These are phyloP conservation scores for Kwoniella dejecticola DNA, from an alignment of 768 basidiomycete species.

Conservation along the genomic window DNA sequence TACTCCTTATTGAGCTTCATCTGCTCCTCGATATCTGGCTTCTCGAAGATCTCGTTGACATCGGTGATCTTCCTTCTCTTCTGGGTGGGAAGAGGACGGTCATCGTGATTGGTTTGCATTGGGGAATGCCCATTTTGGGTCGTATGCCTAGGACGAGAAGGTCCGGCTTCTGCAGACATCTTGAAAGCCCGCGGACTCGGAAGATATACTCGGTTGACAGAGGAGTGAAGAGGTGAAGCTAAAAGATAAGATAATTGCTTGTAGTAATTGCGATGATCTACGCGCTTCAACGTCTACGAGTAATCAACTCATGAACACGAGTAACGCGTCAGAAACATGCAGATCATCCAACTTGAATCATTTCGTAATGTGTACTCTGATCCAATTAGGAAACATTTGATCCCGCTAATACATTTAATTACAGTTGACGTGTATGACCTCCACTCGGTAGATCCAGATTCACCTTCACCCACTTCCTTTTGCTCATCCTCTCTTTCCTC, in stretches of 20 bases:
- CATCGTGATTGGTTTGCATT: neutral
- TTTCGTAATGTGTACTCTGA: too few relatives aligned
- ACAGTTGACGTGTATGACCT: constrained; percentile 13
- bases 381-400: neutral
- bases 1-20: constrained; percentile 27
- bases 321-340: too few relatives aligned
- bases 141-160: constrained; percentile 3
- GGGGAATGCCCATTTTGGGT: neutral
- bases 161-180: constrained; percentile 19
- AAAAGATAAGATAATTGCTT: too few relatives aligned
- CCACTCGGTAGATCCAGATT: constrained; percentile 8
- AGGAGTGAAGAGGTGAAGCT: too few relatives aligned
- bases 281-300: too few relatives aligned
- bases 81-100: neutral
- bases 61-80: constrained; percentile 24
- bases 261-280: too few relatives aligned
- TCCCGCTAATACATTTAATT: constrained; percentile 1
- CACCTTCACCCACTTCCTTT: neutral
- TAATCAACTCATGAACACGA: too few relatives aligned
- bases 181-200: too few relatives aligned
- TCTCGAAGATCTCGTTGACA: constrained; percentile 32
- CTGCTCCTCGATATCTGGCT: constrained; percentile 29
- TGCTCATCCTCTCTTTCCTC: neutral
- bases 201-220: too few relatives aligned
- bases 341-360: too few relatives aligned